Evolutionary conservation across 2,329 filamentous ascomycete genomes (phyloP).

Genomic region (Penicillium brasilianum): DNA sequence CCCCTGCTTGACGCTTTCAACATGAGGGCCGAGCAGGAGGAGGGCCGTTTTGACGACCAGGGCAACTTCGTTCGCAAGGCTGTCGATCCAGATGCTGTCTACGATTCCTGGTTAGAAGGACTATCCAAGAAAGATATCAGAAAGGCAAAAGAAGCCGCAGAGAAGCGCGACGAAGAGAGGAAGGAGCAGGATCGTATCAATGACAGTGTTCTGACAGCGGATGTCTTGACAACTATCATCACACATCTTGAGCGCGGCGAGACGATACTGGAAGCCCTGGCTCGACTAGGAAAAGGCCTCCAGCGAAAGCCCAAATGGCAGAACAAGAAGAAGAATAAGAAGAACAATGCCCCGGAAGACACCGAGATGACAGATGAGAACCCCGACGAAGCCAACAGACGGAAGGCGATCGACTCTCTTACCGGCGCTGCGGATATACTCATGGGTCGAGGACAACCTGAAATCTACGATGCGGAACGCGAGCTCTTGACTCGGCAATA

Average conservation of each 20-base stretch:
- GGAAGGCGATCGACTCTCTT: conserved; percentile 76
- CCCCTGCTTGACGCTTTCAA: conserved; percentile 97
- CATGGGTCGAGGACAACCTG: conserved; percentile 77
- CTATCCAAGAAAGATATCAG: conserved; percentile 93
- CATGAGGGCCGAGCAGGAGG: conserved; percentile 85
- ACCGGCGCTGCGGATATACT: conserved; percentile 90
- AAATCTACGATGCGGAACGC: conserved; percentile 90
- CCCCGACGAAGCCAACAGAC: conserved; percentile 70
- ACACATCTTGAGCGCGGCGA: conserved; percentile 76
- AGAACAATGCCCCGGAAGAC: conserved; percentile 49
- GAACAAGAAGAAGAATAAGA: conserved; percentile 59
- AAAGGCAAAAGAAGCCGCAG: conserved; percentile 82
- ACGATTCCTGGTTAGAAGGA: conserved; percentile 92
- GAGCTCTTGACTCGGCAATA: conserved; percentile 85
- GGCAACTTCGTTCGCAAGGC: conserved; percentile 94
- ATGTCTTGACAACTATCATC: conserved; percentile 76
- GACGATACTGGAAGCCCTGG: conserved; percentile 85
- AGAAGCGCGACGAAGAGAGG: conserved; percentile 79
- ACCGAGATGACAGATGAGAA: conserved; percentile 79
- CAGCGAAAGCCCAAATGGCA: conserved; percentile 65
- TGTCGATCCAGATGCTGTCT: conserved; percentile 82
- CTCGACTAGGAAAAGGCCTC: conserved; percentile 73
- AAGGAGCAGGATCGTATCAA: conserved; percentile 73
- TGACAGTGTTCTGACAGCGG: conserved; percentile 73
- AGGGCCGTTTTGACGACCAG: conserved; percentile 86